Evolutionary conservation across 768 basidiomycete species (phyloP).

Genomic region (Suillus brevipes): DNA sequence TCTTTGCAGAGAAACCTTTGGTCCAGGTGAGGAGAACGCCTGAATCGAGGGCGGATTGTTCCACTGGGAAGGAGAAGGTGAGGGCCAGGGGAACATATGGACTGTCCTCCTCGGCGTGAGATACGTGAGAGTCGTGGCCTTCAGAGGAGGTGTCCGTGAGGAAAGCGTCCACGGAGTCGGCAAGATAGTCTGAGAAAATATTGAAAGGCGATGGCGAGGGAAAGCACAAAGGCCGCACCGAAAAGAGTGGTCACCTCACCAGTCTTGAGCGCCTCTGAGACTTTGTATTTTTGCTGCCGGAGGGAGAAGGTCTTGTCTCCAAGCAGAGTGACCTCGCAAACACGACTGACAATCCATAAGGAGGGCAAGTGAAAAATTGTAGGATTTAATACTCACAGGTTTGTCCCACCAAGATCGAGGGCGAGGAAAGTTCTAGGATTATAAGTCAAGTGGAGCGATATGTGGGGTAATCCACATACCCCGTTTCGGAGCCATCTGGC

Average conservation of each 20-base stretch:
- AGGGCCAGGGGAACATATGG: constrained; percentile 74
- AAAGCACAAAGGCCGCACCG: constrained; percentile 46
- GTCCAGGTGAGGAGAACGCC: constrained; percentile 95
- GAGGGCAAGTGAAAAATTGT: background rate
- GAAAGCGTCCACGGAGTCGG: constrained; percentile 95
- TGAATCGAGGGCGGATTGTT: constrained; percentile 88
- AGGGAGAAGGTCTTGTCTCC: constrained; percentile 89
- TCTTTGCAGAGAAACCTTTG: constrained; percentile 92
- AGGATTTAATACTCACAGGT: constrained; percentile 64
- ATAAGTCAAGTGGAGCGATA: constrained; percentile 8
- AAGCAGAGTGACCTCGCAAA: constrained; percentile 90
- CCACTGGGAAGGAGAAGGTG: constrained; percentile 97
- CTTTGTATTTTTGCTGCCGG: constrained; percentile 95
- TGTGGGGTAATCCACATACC: constrained; percentile 49
- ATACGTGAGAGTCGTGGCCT: constrained; percentile 9
- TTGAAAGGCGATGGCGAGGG: constrained; percentile 8
- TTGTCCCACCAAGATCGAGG: constrained; percentile 95
- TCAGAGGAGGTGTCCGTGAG: constrained; percentile 56
- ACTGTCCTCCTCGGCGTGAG: constrained; percentile 30
- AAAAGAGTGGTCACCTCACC: constrained; percentile 88
- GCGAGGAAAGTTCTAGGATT: constrained; percentile 85
- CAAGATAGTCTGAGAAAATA: constrained; percentile 80
- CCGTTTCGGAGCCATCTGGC: constrained; percentile 91
- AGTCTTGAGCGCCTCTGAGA: constrained; percentile 90
- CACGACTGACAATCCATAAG: constrained; percentile 59